A percentile compares a stretch with the other conserved stretches of the same genome.
These are phyloP conservation scores for Musa itinerans DNA, from an alignment of 176 grass and related monocot species.

Conservation along the genomic window DNA sequence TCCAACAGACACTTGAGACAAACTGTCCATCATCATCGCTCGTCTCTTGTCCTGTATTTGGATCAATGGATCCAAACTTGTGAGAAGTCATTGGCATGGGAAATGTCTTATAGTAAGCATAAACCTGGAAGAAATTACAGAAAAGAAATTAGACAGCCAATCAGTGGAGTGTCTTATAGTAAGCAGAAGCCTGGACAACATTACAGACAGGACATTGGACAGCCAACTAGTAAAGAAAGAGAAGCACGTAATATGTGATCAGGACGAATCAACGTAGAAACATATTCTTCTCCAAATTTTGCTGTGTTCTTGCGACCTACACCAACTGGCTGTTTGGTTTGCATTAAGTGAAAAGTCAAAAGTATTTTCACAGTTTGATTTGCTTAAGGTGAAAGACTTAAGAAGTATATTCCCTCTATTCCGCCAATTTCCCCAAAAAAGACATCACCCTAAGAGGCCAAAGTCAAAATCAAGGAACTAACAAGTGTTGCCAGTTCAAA, in stretches of 20 bases:
- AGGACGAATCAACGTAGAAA: background rate
- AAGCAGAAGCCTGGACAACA: constrained; percentile 76
- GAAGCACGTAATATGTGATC: background rate
- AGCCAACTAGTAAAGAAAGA: background rate
- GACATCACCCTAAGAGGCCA: no score
- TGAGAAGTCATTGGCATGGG: constrained; percentile 94
- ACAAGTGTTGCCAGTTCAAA: no score
- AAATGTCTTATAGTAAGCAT: constrained; percentile 89
- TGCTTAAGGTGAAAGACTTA: no score
- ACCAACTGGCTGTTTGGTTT: no score
- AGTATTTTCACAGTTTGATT: no score
- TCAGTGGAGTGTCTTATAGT: constrained; percentile 39
- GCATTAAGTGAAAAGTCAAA: no score
- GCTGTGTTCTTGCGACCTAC: no score
- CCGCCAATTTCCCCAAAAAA: no score
- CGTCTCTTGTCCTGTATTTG: constrained; percentile 79
- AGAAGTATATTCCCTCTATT: no score
- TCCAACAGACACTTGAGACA: constrained; percentile 91
- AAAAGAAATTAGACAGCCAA: background rate
- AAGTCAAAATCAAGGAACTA: no score
- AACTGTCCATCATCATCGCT: constrained; percentile 70
- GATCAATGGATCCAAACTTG: constrained; percentile 82
- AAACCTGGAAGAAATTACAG: constrained; percentile 56
- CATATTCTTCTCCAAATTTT: no score
- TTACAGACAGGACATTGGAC: constrained; percentile 7